Base-by-base conservation (phyloP, 2,329 filamentous ascomycete genomes). In the Exserohilum rostratum region DNA sequence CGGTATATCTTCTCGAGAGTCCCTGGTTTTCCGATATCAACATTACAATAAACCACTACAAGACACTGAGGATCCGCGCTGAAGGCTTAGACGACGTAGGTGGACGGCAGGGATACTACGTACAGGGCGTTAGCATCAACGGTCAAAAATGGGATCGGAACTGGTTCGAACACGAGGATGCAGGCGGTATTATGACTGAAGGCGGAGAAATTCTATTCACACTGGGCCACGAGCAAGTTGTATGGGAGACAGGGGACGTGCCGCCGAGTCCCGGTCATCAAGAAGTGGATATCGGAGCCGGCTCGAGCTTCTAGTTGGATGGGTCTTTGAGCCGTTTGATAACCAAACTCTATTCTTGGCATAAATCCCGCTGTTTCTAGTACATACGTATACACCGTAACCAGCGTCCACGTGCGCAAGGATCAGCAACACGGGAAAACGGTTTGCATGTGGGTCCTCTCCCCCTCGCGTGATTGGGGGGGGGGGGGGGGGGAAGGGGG, bases 91-190 rank as follows among this genome's bases (percentile, higher is more conserved):
- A 73, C 38, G 71, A 75, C 5, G 78, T 79, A 0, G 62, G 83
- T 11, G 76, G 74, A 1, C 68, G 74, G 3, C 66, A 79, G 2
- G 78, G 78, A 2, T 80, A 77, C 37, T 86, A 80, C 55, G 79
- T 87, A 5, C 82, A 85, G 61, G 76, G 76, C 2, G 72, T 86
- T 1, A 80, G 71, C 50, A 79, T 85, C 33, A 85, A 86, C 53
- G 83, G 81, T 0, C 53, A 81, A 48, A 2, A 51, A 0, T 85
- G 83, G 83, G 62, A 73, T 0, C 79, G 77, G 70, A 85, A 82
- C 49, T 85, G 83, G 83, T 76, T 86, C 15, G 76, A 79, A 50
- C 82, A 85, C 65, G 76, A 78, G 1, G 80, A 85, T 64, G 67
- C 56, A 0, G 70, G 65, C 1, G 68, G 65, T 0, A 69, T 73